Conservation (phyloP, 1,139 yeast species). For the Taphrina deformans region DNA sequence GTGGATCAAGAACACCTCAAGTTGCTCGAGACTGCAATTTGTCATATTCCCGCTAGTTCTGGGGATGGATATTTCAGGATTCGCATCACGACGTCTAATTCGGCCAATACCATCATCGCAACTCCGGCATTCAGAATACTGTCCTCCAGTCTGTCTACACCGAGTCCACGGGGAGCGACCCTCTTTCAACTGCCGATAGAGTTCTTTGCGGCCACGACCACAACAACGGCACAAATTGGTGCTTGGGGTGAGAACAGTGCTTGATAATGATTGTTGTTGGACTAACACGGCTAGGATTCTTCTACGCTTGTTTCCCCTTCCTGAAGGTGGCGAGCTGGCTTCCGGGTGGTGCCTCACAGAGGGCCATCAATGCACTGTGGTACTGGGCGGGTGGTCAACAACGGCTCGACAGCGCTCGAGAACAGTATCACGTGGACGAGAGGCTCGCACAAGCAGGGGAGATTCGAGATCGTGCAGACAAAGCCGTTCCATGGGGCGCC, state of each 20-base stretch:
- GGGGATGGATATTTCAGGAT: constrained; percentile 28
- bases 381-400: constrained; percentile 30
- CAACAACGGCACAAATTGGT: constrained; percentile 17
- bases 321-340: constrained; percentile 25
- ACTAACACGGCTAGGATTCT: constrained; percentile 3
- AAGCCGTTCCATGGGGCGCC: constrained; percentile 30
- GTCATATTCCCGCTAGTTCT: constrained; percentile 27
- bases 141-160: constrained; percentile 20
- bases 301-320: constrained; percentile 32
- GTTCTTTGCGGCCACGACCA: constrained; percentile 16
- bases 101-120: constrained; percentile 5
- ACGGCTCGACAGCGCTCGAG: constrained; percentile 8
- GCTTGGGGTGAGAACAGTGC: constrained; percentile 19
- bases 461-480: constrained; percentile 22
- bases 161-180: constrained; percentile 28
- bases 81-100: constrained; percentile 8
- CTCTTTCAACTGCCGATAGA: constrained; percentile 25
- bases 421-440: constrained; percentile 24
- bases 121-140: constrained; percentile 26
- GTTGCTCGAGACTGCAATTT: constrained; percentile 21
- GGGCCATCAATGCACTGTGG: constrained; percentile 16
- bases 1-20: not conserved
- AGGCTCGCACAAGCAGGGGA: constrained; percentile 21
- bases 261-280: not conserved
- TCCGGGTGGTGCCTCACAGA: constrained; percentile 27